Conservation (phyloP, 768 basidiomycete genomes). For the Chlorophyllum brunneum region DNA sequence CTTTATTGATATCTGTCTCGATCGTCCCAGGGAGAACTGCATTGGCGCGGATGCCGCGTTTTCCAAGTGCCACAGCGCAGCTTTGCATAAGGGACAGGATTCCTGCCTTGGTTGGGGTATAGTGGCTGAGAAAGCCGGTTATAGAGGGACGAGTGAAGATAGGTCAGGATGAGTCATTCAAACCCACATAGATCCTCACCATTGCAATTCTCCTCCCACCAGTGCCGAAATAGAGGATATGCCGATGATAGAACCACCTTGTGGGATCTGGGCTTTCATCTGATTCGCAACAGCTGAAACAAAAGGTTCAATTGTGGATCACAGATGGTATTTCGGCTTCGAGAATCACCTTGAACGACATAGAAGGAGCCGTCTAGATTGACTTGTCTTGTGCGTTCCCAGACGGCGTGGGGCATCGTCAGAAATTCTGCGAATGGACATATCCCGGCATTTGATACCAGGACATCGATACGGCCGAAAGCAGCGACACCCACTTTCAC, state of each 20-base stretch:
- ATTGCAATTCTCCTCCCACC: slow-evolving; percentile 72
- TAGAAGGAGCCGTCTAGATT: slow-evolving; percentile 79
- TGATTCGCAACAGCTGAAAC: slow-evolving; percentile 61
- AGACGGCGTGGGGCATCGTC: slow-evolving; percentile 58
- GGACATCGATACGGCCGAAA: slow-evolving; percentile 61
- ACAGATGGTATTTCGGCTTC: neutral
- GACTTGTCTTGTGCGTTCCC: slow-evolving; percentile 63
- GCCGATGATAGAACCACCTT: slow-evolving; percentile 72
- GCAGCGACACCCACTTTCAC: slow-evolving; percentile 53
- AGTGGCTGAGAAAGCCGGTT: slow-evolving; percentile 43
- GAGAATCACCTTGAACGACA: slow-evolving; percentile 50
- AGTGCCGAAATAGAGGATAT: slow-evolving; percentile 78
- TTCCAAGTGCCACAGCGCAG: slow-evolving; percentile 73
- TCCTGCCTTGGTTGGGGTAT: slow-evolving; percentile 78
- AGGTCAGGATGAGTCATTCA: slow-evolving; percentile 1
- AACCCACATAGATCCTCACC: slow-evolving; percentile 27
- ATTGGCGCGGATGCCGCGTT: slow-evolving; percentile 70
- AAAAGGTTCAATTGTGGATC: neutral
- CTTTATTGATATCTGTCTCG: slow-evolving; percentile 74
- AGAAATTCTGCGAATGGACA: slow-evolving; percentile 78
- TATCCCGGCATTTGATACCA: slow-evolving; percentile 52
- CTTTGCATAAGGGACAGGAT: slow-evolving; percentile 78
- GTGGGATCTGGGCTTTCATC: slow-evolving; percentile 65
- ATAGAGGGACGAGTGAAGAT: neutral
- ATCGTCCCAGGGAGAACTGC: slow-evolving; percentile 75